Base-by-base conservation (phyloP, 805 yeast species). In the Zygosaccharomyces gambellarensis region DNA sequence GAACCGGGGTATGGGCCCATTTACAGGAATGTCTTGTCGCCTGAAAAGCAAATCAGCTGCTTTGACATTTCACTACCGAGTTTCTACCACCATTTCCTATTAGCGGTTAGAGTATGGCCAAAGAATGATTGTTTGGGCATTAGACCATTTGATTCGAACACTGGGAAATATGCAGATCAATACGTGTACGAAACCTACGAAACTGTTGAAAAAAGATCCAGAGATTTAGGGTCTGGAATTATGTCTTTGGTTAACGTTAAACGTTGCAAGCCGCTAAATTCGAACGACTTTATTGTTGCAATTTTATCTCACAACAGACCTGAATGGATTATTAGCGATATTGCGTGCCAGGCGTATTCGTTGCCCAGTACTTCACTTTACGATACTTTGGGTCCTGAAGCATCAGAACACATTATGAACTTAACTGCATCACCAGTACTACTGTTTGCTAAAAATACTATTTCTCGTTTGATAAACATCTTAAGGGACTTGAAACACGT, bases 301-400 rank as follows among this genome's bases (percentile, higher is more conserved):
- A 58, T 84, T 17, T 78, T 79, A 62, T 75, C 85, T 22, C 71
- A 74, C 17, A 84, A 84, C 62, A 71, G 81, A 43, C 71, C 77
- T 7, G 87, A 85, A 65, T 86, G 94, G 94, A 72, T 76, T 29
- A 62, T 85, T 17, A 66, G 85, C 27, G 94, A 86, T 67, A 64
- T 85, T 58, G 90, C 89, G 0, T 80, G 86, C 58, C 76, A 74
- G 39, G 74, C 80, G 6, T 83, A 79, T 68, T 75, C 76, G 64
- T 75, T 72, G 36, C 64, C 79, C n/a, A 73, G 75, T 50, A 80
- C 82, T 9, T 76, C 82, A 4, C 62, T 80, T 21, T 80, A 80
- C 58, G 83, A 80, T 51, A 78, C 83, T 7, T 61, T 80, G 50
- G 85, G 84, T 3, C 74, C 82, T 1, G 75, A 74, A 38, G 76